Evolutionary conservation across 2,329 filamentous ascomycete species (phyloP).

Genomic region (Pseudocercospora fuligena): DNA sequence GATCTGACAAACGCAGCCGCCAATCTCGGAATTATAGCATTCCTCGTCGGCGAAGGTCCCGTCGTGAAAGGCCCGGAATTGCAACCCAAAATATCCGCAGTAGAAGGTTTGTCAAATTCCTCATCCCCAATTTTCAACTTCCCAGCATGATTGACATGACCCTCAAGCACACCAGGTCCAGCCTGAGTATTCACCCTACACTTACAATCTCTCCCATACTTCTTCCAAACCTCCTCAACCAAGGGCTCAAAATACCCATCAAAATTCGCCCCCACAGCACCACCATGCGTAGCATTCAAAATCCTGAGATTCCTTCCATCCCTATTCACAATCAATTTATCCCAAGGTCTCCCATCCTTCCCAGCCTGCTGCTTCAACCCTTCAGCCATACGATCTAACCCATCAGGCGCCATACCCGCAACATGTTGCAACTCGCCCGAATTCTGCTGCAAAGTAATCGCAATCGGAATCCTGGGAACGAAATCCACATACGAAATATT

Average conservation of each 20-base stretch:
- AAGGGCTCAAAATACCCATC: constrained; percentile 59
- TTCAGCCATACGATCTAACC: constrained; percentile 61
- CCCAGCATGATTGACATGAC: constrained; percentile 49
- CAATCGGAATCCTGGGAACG: constrained; percentile 48
- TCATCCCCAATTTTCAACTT: constrained; percentile 52
- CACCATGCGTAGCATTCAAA: constrained; percentile 53
- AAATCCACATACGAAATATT: constrained; percentile 50
- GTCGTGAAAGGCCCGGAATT: constrained; percentile 66
- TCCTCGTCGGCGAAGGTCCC: constrained; percentile 49
- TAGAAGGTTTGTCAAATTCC: constrained; percentile 63
- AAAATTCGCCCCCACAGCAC: constrained; percentile 57
- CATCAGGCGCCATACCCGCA: constrained; percentile 67
- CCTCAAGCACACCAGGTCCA: constrained; percentile 58
- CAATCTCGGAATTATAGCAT: constrained; percentile 73
- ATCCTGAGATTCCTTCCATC: constrained; percentile 48
- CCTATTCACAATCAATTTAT: constrained; percentile 59
- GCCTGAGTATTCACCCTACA: constrained; percentile 69
- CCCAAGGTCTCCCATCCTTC: constrained; percentile 66
- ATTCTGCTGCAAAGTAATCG: constrained; percentile 44
- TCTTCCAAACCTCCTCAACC: constrained; percentile 58
- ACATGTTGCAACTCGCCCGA: constrained; percentile 47
- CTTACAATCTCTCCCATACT: constrained; percentile 53
- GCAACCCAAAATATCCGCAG: constrained; percentile 70
- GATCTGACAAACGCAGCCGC: constrained; percentile 77
- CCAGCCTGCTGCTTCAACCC: constrained; percentile 60